Percentiles rank a stretch among this genome's conserved stretches.
Conservation (phyloP, 208 protist genomes). For the Porcisia deanei region DNA sequence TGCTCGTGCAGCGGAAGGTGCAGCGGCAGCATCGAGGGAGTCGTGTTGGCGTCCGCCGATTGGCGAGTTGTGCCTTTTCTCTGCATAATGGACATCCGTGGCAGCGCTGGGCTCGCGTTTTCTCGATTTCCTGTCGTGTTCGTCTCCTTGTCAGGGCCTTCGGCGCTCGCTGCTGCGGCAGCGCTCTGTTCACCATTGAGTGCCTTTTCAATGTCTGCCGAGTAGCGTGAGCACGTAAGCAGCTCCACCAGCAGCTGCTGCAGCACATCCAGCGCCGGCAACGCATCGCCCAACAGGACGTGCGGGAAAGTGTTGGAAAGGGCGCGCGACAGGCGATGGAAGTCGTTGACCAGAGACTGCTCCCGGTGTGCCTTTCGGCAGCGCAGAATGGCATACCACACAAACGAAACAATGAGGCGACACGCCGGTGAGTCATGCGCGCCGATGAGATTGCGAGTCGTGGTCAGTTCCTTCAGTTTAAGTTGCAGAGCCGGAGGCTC, state of each 20-base stretch:
- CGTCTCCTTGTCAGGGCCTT: background rate
- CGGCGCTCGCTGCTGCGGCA: background rate
- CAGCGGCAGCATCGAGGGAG: background rate
- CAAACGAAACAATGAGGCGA: conserved; percentile 15
- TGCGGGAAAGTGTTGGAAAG: conserved; percentile 23
- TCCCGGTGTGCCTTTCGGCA: conserved; percentile 32
- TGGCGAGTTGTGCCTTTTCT: background rate
- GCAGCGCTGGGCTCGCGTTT: no score
- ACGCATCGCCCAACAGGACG: conserved; percentile 8
- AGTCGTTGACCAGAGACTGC: conserved; percentile 23
- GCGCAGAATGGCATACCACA: conserved; percentile 31
- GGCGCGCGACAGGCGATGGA: conserved; percentile 9
- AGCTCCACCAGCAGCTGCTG: conserved; percentile 28
- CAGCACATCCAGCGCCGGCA: conserved; percentile 34
- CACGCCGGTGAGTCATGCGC: conserved; percentile 15
- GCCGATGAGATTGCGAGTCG: conserved; percentile 23
- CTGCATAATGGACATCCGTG: background rate
- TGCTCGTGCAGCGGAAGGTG: background rate
- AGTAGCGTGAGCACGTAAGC: conserved; percentile 18
- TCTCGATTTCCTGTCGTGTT: background rate
- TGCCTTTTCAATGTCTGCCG: no score
- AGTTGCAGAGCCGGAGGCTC: conserved; percentile 18
- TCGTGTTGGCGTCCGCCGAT: background rate
- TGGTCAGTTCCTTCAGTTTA: conserved; percentile 14
- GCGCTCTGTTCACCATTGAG: no score